Conservation (phyloP, 129 eudicot genomes). For the Saposhnikovia divaricata region DNA sequence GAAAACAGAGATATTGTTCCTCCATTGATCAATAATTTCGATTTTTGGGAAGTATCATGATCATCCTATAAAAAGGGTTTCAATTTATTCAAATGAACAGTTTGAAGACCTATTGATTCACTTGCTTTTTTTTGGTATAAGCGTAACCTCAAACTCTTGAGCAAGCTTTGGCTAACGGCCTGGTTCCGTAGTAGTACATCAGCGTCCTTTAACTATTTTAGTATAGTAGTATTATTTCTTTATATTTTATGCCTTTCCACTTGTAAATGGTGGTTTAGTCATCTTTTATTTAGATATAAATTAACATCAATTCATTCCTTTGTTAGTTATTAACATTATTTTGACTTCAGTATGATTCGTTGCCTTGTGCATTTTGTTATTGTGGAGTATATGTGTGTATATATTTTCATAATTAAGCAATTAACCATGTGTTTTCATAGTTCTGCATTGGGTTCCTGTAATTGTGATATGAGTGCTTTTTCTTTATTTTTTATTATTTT, state of each 20-base stretch:
- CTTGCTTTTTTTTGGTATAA: too few species aligned
- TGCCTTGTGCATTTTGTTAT: neutral
- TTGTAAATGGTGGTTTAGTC: neutral
- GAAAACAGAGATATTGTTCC: too few species aligned
- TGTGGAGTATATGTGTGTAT: neutral
- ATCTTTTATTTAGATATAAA: neutral
- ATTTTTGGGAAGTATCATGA: too few species aligned
- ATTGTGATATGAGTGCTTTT: neutral
- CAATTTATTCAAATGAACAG: too few species aligned
- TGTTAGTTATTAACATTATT: neutral
- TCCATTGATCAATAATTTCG: too few species aligned
- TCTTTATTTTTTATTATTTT: too few species aligned
- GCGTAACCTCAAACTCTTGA: too few species aligned
- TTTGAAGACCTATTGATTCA: too few species aligned
- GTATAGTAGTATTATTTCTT: neutral
- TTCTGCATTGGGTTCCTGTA: neutral
- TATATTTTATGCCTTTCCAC: neutral
- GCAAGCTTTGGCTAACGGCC: too few species aligned
- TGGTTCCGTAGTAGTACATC: neutral
- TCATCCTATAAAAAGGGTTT: too few species aligned
- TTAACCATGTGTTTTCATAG: neutral
- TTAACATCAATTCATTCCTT: neutral
- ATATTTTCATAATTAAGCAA: neutral
- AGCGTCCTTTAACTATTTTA: neutral
- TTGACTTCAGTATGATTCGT: neutral